Evolutionary conservation across 2,329 filamentous ascomycete genomes (phyloP).

Genomic region (Thielaviopsis ethacetica): DNA sequence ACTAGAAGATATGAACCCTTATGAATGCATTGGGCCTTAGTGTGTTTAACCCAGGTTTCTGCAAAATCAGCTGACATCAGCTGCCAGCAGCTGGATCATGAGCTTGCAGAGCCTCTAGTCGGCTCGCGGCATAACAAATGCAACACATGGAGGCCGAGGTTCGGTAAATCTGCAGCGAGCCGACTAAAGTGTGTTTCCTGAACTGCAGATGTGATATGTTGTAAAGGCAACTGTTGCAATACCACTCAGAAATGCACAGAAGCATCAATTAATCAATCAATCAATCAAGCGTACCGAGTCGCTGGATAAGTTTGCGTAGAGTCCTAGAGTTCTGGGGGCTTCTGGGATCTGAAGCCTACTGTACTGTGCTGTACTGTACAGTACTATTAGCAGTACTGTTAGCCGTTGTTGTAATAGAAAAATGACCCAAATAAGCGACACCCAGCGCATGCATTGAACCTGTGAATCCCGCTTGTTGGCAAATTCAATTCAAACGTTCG

Average conservation of each 20-base stretch:
- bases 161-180: neutral
- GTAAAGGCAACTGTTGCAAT: neutral
- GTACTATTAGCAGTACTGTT: too few relatives aligned
- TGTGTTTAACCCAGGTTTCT: neutral
- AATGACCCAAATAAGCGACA: neutral
- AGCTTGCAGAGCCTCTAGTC: neutral
- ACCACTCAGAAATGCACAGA: too few relatives aligned
- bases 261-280: too few relatives aligned
- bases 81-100: neutral
- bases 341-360: too few relatives aligned
- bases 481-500: neutral
- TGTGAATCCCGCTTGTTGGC: neutral
- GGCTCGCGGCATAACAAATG: neutral
- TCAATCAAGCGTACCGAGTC: too few relatives aligned
- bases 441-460: neutral
- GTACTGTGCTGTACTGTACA: too few relatives aligned
- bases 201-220: neutral
- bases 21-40: too few relatives aligned
- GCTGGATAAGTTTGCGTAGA: too few relatives aligned
- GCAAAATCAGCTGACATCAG: neutral
- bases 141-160: neutral
- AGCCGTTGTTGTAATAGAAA: too few relatives aligned
- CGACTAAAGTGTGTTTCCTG: neutral
- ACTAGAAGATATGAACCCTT: neutral
- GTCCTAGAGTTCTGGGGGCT: too few relatives aligned